A percentile compares a stretch with the other conserved stretches of the same genome.
phyloP scores from a whole-genome alignment of 345 rosid genomes.

The Erodium maritimum region DNA sequence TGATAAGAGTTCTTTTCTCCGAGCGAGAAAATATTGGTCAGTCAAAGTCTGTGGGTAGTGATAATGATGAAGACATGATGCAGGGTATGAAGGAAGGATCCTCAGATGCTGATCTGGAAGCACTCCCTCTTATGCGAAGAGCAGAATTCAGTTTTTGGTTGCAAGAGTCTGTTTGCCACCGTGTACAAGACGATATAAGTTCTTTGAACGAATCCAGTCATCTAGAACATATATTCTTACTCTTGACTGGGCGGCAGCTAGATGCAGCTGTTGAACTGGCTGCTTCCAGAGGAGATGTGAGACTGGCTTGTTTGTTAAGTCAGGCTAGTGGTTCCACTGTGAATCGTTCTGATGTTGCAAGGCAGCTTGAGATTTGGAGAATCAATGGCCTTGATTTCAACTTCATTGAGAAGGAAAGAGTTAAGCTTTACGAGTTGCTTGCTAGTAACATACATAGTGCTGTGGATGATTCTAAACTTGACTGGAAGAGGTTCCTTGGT shows the following conservation, averaged over 20 bases:
- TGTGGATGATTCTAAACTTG: conserved; percentile 45
- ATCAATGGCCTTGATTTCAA: conserved; percentile 77
- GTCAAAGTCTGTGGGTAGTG: conserved; percentile 46
- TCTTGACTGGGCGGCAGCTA: conserved; percentile 80
- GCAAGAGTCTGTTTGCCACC: conserved; percentile 83
- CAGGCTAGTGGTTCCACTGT: conserved; percentile 87
- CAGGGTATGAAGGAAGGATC: conserved; percentile 61
- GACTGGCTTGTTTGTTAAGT: conserved; percentile 88
- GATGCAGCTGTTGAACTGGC: conserved; percentile 85
- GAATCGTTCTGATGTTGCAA: conserved; percentile 55
- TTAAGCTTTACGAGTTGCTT: conserved; percentile 80
- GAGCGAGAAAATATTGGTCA: conserved; percentile 53
- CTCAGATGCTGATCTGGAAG: conserved; percentile 52
- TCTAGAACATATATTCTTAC: conserved; percentile 67
- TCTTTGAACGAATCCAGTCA: conserved; percentile 61
- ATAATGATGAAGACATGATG: conserved; percentile 88
- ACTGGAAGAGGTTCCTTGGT: conserved; percentile 96
- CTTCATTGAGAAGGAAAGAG: conserved; percentile 74
- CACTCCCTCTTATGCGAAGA: conserved; percentile 79
- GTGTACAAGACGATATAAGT: conserved; percentile 79
- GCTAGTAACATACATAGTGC: conserved; percentile 73
- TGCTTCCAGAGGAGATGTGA: conserved; percentile 81
- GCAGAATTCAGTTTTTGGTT: conserved; percentile 94
- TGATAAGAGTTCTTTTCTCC: conserved; percentile 80
- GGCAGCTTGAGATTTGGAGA: conserved; percentile 82